These are phyloP conservation scores for Apiotrichum gamsii DNA, from an alignment of 1,284 basidiomycete species.

Conservation along the genomic window DNA sequence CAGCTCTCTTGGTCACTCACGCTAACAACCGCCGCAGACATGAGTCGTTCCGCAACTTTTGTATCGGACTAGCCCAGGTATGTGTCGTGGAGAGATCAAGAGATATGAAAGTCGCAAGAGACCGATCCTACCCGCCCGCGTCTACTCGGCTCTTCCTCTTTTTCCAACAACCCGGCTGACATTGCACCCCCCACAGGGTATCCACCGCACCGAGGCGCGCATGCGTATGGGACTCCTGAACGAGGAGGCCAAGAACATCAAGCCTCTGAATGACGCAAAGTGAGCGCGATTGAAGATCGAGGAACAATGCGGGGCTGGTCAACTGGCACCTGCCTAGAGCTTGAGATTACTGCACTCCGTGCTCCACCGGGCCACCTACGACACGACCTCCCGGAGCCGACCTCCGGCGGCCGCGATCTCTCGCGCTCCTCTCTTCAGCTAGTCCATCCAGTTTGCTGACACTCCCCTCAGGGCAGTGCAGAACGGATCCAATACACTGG, in stretches of 20 bases:
- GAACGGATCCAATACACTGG: slow-evolving; percentile 76
- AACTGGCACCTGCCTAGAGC: too few species aligned
- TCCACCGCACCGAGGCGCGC: slow-evolving; percentile 70
- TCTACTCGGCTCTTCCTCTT: too few species aligned
- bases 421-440: too few species aligned
- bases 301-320: too few species aligned
- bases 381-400: too few species aligned
- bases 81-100: too few species aligned
- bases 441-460: background rate
- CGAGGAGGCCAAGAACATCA: slow-evolving; percentile 65
- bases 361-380: too few species aligned
- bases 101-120: too few species aligned
- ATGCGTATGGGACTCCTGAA: slow-evolving; percentile 74
- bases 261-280: slow-evolving; percentile 76
- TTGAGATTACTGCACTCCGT: too few species aligned
- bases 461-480: slow-evolving; percentile 64
- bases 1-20: background rate
- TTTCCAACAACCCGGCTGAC: background rate
- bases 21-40: slow-evolving; percentile 53
- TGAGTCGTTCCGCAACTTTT: slow-evolving; percentile 66
- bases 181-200: slow-evolving; percentile 42
- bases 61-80: slow-evolving; percentile 68
- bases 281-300: too few species aligned
- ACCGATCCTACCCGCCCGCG: too few species aligned
- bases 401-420: too few species aligned